phyloP scores from a whole-genome alignment of 1,284 basidiomycete species.

The Melampsora larici-populina region DNA sequence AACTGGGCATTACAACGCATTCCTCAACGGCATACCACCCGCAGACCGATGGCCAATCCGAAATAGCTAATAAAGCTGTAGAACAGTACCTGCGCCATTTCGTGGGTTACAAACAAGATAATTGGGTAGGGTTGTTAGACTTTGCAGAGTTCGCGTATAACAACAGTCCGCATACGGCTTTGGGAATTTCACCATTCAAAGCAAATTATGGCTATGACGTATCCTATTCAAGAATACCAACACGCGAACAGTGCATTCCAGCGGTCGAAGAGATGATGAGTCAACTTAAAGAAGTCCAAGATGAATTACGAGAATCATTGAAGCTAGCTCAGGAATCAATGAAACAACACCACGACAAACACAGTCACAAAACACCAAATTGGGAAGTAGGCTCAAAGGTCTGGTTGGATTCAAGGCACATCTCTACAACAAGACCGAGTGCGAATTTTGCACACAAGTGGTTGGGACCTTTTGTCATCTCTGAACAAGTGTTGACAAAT shows the following conservation, averaged over 20 bases:
- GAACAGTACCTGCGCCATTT: constrained; percentile 46
- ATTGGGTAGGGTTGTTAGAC: constrained; percentile 48
- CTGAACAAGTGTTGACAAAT: constrained; percentile 44
- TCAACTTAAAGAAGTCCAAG: too few species aligned
- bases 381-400: background rate
- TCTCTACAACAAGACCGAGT: background rate
- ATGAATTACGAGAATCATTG: too few species aligned
- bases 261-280: too few species aligned
- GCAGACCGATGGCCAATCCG: too few species aligned
- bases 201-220: too few species aligned
- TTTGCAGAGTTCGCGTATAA: constrained; percentile 52
- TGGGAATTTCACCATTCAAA: too few species aligned
- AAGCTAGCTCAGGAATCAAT: too few species aligned
- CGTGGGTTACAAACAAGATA: constrained; percentile 39
- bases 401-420: background rate
- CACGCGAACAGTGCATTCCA: too few species aligned
- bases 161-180: too few species aligned
- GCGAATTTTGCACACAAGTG: background rate
- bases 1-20: background rate
- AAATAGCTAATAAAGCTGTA: background rate
- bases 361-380: too few species aligned
- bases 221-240: too few species aligned
- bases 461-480: background rate
- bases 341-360: too few species aligned
- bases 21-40: constrained; percentile 28